Percentiles rank a stretch among this genome's conserved stretches.
Evolutionary conservation across 73 alveolate genomes (phyloP).

Genomic region (Stentor roeselii): DNA sequence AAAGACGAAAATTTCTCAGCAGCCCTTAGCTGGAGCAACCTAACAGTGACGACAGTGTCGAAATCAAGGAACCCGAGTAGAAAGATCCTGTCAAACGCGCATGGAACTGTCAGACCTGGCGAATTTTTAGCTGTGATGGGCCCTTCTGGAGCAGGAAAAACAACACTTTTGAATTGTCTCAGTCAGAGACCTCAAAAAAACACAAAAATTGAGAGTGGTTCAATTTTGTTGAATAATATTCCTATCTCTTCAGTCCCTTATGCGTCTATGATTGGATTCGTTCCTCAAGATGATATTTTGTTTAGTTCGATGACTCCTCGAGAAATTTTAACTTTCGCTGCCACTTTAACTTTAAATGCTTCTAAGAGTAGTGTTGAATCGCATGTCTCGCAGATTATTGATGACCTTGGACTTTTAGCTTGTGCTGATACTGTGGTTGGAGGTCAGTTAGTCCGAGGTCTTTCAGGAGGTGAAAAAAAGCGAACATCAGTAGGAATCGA

Average conservation of each 20-base stretch:
- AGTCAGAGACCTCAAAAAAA: background rate
- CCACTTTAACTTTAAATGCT: background rate
- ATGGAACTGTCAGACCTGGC: conserved; percentile 47
- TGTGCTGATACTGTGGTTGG: conserved; percentile 44
- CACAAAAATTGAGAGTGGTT: background rate
- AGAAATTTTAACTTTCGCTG: conserved; percentile 27
- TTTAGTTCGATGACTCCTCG: conserved; percentile 21
- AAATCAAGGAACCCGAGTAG: background rate
- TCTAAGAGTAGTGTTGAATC: background rate
- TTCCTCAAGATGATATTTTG: conserved; percentile 30
- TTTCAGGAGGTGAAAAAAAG: conserved; percentile 64
- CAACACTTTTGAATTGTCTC: conserved; percentile 50
- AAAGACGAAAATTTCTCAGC: background rate
- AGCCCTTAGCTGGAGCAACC: background rate
- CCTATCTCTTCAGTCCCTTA: background rate
- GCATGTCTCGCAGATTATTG: conserved; percentile 28
- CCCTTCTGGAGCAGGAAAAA: conserved; percentile 66
- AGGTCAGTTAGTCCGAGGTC: conserved; percentile 29
- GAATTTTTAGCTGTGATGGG: conserved; percentile 44
- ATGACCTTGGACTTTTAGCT: conserved; percentile 34
- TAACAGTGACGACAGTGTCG: background rate
- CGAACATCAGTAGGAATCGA: conserved; percentile 54
- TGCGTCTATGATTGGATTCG: background rate
- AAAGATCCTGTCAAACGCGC: conserved; percentile 3
- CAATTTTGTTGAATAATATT: no score